Evolutionary conservation across 257 asterid genomes (phyloP), one percentile per base, ranked within the genome.

Genomic region (Nicotiana obtusifolia): DNA sequence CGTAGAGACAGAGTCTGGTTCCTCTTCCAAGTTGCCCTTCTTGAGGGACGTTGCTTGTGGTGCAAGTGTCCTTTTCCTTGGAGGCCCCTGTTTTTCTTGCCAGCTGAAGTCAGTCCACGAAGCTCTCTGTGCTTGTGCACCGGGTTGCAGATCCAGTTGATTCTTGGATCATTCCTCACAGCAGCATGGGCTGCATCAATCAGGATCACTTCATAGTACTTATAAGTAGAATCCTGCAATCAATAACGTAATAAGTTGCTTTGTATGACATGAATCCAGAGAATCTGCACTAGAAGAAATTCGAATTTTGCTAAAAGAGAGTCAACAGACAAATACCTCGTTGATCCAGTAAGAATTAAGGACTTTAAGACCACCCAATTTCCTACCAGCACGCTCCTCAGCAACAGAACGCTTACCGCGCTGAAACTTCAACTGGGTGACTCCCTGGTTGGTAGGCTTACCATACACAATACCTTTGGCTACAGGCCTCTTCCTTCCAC

Each of bases 341-440:
- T 71, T 71, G 28, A 71, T 71, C 78, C 78, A 71, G 78, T 71
- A 71, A 41, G 78, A 71, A 8, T 71, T 71, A 14, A 71, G 78
- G 60, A 71, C 60, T 37, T 15, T 71, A 14, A 71, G 78, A 71
- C 78, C 78, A 47, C 78, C 78, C 59, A 69, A 69, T 69, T 69
- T 69, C 78, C 78, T 69, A 41, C 78, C 78, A 69, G 78, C 78
- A 15, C 78, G 78, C 78, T 71, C 78, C 60, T 71, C 78, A 44
- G 78, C 78, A 22, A 71, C 78, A 44, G 78, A 71, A 0, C 78
- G 78, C 60, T 71, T 71, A 47, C 78, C 47, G 14, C 60, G 78
- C 60, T 71, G 78, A 7, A 71, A 71, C 16, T 71, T 71, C 78
- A 71, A 47, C 15, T 71, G 78, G 37, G 78, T 71, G 0, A 71